Evolutionary conservation across 768 basidiomycete genomes (phyloP), one percentile per base, ranked within the genome.

Genomic region (Melanogaster broomeanus): DNA sequence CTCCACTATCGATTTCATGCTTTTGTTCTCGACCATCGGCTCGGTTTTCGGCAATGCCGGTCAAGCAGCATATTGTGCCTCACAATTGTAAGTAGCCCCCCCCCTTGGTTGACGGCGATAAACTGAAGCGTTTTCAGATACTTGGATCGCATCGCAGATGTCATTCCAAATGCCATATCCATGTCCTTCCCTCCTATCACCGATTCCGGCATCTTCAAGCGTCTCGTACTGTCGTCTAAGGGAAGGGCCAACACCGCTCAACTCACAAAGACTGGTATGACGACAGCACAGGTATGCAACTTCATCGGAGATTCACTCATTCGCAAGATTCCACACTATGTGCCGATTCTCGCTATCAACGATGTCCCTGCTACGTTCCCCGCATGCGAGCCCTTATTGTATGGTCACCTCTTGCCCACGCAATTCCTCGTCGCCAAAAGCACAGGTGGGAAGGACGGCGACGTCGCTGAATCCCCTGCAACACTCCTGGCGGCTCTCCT

Each of bases 161-260:
- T 46, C 3, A 49, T 71, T 21, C 67, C 69, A 0, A 72, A 71
- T 51, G 56, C 58, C 11, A 59, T 72, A 35, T 67, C 70, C 11
- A 66, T 71, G 57, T 64, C 67, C 25, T 63, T 69, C 48, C 70
- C 70, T 2, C 67, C 69, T 6, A 68, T 71, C 49, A 66, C 59
- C 6, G 71, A 71, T 37, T 69, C 67, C 3, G 66, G 66, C n/a
- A 63, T 67, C 53, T 67, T 67, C 58, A 67, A 67, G 42, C 66
- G 66, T 34, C 66, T 67, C 37, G 66, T 68, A 5, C 59, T 59
- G 5, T 40, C 62, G 16, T 60, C 62, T 1, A 63, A 48, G 34
- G 66, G 66, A 2, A 61, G 60, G 42, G 66, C 64, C 3, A 67
- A 67, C 48, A 67, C 64, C 1, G 48, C 62, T 0, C 63, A 65